Base-by-base conservation (phyloP, 2,329 filamentous ascomycete genomes). In the Cladorrhinum sp. region DNA sequence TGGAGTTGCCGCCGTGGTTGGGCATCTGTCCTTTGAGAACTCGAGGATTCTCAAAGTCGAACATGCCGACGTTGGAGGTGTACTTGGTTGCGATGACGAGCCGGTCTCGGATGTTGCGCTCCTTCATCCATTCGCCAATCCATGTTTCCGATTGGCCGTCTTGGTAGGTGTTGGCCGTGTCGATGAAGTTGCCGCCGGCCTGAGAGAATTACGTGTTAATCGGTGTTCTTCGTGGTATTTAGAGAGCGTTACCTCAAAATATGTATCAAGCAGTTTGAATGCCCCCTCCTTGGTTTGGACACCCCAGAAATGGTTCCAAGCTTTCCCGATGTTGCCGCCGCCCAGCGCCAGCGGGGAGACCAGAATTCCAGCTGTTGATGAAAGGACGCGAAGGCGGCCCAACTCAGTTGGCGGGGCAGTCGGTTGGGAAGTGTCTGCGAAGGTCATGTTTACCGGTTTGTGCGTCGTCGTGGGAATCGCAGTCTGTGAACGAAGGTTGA, bases 181-280 rank as follows among this genome's bases (percentile, higher is more conserved):
- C 87, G 69, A 89, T 86, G 71, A 89, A 88, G 74, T 89, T 89
- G 14, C 87, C 86, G 3, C 86, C 86, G 0, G 79, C 65, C 12
- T 60, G 26, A 28, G 4, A 28, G 26, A 28, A 5, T 28, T 28
- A 28, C n/a, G n/a, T n/a, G n/a, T n/a, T n/a, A n/a, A n/a, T n/a
- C n/a, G 62, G 46, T 4, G 48, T 50, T 12, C 30, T 7, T 7
- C 30, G 12, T 33, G 30, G 12, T 33, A n/a, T 33, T 33, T 33
- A 12, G n/a, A n/a, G n/a, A n/a, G n/a, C n/a, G n/a, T 26, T 20
- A 30, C 56, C 2, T 59, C 50, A 23, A 58, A 64, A 49, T 61
- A 71, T 20, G 64, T 63, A 50, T 72, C 68, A 10, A 72, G 67
- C 12, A 71, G 63, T 57, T 59, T 39, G 58, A 71, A 71, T 10